A percentile compares a stretch with the other conserved stretches of the same genome.
phyloP scores from a whole-genome alignment of 257 asterid species.

The Thymus mandschuricus region DNA sequence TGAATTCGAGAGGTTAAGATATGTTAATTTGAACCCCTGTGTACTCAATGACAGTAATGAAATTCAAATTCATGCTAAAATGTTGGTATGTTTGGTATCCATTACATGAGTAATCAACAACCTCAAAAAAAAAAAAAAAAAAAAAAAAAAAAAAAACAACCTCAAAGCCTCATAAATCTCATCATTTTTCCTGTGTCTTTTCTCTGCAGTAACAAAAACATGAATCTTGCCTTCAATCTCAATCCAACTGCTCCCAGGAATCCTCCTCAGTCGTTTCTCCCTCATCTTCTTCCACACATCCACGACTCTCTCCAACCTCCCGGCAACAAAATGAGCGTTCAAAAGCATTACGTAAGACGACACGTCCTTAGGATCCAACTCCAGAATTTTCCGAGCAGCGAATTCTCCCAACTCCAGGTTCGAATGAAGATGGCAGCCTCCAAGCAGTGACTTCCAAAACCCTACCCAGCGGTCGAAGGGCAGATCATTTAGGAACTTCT shows the following conservation, averaged over 20 bases:
- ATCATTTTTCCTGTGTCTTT: constrained; percentile 42
- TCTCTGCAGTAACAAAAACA: constrained; percentile 71
- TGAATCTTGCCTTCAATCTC: constrained; percentile 58
- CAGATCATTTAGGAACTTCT: constrained; percentile 56
- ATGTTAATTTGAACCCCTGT: too few relatives aligned
- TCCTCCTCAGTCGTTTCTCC: constrained; percentile 58
- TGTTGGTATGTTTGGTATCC: constrained; percentile 33
- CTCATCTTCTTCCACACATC: constrained; percentile 58
- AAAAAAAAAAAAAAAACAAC: too few relatives aligned
- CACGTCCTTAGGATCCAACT: constrained; percentile 72
- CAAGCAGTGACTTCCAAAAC: constrained; percentile 87
- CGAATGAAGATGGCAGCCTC: constrained; percentile 76
- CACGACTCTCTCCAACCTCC: constrained; percentile 66
- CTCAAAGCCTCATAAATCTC: constrained; percentile 51
- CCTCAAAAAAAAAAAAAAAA: too few relatives aligned
- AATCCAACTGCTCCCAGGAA: constrained; percentile 91
- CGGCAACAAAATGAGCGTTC: constrained; percentile 76
- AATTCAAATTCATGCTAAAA: constrained; percentile 22
- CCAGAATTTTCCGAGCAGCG: constrained; percentile 62
- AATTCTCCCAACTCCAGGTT: constrained; percentile 59
- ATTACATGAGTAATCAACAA: constrained; percentile 38
- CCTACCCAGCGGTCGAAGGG: constrained; percentile 86
- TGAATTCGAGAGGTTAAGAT: too few relatives aligned
- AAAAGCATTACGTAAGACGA: constrained; percentile 93
- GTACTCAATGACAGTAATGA: too few relatives aligned